These are phyloP conservation scores for Hypoxylon lenormandii DNA, from an alignment of 495 filamentous ascomycete species.

Conservation along the genomic window DNA sequence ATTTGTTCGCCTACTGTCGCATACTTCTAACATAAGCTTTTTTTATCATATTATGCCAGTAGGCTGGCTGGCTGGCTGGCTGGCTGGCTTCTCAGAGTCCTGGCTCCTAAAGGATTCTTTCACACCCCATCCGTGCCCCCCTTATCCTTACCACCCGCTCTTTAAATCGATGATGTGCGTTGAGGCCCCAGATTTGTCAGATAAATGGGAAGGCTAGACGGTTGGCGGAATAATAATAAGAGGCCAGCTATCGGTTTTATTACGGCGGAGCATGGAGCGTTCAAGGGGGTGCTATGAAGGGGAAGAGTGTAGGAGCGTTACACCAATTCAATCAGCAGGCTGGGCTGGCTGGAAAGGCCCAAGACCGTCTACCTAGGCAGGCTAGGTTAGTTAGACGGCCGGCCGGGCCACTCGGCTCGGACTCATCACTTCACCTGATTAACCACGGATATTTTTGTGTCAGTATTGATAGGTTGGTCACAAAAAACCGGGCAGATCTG, in stretches of 20 bases:
- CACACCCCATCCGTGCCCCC: constrained; percentile 41
- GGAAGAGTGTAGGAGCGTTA: constrained; percentile 5
- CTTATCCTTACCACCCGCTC: constrained; percentile 31
- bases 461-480: constrained; percentile 3
- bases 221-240: constrained; percentile 12
- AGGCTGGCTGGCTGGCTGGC: background rate
- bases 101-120: constrained; percentile 45
- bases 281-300: constrained; percentile 10
- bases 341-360: constrained; percentile 12
- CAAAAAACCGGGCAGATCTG: constrained; percentile 3
- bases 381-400: background rate
- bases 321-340: constrained; percentile 1
- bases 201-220: constrained; percentile 11
- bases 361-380: constrained; percentile 1
- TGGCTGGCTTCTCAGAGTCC: constrained; percentile 29
- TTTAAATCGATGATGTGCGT: constrained; percentile 46
- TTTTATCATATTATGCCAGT: constrained; percentile 14
- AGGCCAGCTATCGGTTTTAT: constrained; percentile 18
- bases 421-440: constrained; percentile 17
- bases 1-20: too few relatives aligned
- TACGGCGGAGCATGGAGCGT: constrained; percentile 8
- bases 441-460: constrained; percentile 14
- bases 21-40: background rate
- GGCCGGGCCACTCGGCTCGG: constrained; percentile 21
- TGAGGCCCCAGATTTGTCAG: constrained; percentile 22